Base-by-base conservation (phyloP, 192 early-diverging fungal species). In the Coemansia sp. region DNA sequence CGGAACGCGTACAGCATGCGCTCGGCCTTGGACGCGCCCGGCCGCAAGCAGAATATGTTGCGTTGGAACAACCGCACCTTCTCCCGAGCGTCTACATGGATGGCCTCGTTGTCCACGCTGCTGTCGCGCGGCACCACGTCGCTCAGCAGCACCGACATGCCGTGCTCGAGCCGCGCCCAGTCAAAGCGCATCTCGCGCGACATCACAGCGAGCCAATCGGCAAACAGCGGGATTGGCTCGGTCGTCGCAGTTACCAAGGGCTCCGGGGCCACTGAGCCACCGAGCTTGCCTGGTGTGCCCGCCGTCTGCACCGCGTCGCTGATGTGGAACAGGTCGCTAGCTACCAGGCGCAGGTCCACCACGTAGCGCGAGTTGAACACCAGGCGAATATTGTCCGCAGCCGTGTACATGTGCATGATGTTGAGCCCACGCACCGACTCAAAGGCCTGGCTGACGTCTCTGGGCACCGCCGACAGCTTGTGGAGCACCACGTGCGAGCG, bases 331-430 rank as follows among this genome's bases (percentile, higher is more conserved):
- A 61, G 30, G 22, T 75, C 72, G 45, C 25, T 49, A 2, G 61
- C 43, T 9, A 75, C 72, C 20, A 75, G 50, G n/a, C 66, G 60
- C 66, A 75, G 2, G 25, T 75, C 72, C 8, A 75, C 57, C 2
- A 68, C 62, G 23, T 64, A 75, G 14, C 62, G 65, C 54, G 65
- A 68, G 21, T 75, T 75, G 38, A 75, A 75, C 42, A 75, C 72
- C 21, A 75, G 50, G 0, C 72, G 60, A 27, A 75, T 63, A 38
- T 68, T 75, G 41, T 75, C 72, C 8, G 62, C 57, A 4, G 72
- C 65, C 3, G 72, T 75, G 45, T 75, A 75, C 72, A 75, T 75
- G 27, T 64, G 66, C 72, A 64, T 61, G 23, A 75, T 62, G 23
- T 68, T 40, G 38, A 75, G 53, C 0, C 55, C 72, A 6, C 54